A percentile compares a stretch with the other conserved stretches of the same genome.
phyloP scores from a whole-genome alignment of 2,329 filamentous ascomycete species.

The Aspergillus niger region DNA sequence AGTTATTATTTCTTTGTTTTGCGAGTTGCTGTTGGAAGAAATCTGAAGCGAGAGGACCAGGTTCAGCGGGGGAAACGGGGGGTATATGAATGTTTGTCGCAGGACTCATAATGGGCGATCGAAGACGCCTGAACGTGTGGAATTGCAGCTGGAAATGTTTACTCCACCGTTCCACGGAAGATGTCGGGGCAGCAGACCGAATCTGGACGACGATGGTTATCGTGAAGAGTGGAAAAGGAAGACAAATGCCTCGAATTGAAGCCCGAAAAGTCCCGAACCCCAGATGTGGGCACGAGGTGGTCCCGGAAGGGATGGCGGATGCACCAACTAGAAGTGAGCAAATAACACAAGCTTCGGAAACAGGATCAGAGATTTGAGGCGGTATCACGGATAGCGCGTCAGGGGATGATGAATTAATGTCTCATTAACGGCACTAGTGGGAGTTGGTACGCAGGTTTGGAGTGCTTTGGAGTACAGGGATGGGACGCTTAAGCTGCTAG shows the following conservation, averaged over 20 bases:
- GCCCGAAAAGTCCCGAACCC: slow-evolving; percentile 39
- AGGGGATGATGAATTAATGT: slow-evolving; percentile 19
- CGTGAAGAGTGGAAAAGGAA: slow-evolving; percentile 15
- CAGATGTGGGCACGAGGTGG: slow-evolving; percentile 31
- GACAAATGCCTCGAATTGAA: slow-evolving; percentile 28
- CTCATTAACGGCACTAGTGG: slow-evolving; percentile 14
- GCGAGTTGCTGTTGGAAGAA: slow-evolving; percentile 60
- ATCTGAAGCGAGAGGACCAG: slow-evolving; percentile 55
- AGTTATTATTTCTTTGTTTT: slow-evolving; percentile 61
- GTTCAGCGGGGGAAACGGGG: slow-evolving; percentile 44
- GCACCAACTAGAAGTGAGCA: slow-evolving; percentile 24
- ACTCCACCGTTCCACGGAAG: slow-evolving; percentile 46
- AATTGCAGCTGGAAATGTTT: slow-evolving; percentile 27
- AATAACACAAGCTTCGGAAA: slow-evolving; percentile 16
- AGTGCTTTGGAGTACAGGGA: slow-evolving; percentile 1
- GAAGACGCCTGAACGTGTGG: slow-evolving; percentile 13
- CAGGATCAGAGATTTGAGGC: slow-evolving; percentile 14
- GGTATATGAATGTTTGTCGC: slow-evolving; percentile 48
- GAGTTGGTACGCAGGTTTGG: slow-evolving; percentile 4
- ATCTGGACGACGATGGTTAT: slow-evolving; percentile 23
- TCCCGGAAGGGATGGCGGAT: slow-evolving; percentile 24
- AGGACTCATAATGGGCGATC: slow-evolving; percentile 33
- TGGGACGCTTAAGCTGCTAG: not conserved
- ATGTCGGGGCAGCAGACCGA: slow-evolving; percentile 37
- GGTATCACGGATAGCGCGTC: slow-evolving; percentile 15